phyloP scores from a whole-genome alignment of 352 stramenopile genomes.

The Thraustochytrium sp. region DNA sequence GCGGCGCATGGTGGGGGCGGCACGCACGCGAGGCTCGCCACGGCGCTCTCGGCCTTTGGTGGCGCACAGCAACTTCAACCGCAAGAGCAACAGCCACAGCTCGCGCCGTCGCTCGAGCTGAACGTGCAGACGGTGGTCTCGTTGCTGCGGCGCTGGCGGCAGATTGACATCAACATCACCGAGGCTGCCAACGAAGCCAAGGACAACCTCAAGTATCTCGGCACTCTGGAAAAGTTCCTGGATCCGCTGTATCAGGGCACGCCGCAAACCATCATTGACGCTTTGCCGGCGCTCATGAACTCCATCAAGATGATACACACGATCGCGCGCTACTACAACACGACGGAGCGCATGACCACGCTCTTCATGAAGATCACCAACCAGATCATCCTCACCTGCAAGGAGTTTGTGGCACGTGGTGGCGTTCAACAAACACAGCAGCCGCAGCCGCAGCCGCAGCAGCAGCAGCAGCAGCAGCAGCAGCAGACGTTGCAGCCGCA shows the following conservation, averaged over 20 bases:
- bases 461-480: neutral
- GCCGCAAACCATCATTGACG: conserved; percentile 92
- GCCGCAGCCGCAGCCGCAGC: neutral
- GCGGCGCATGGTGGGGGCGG: neutral
- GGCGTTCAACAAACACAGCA: neutral
- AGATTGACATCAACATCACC: conserved; percentile 85
- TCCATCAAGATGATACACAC: conserved; percentile 99
- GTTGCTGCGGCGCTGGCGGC: conserved; percentile 70
- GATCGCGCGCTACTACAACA: conserved; percentile 98
- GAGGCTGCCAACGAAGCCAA: conserved; percentile 96
- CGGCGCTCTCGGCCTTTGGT: neutral
- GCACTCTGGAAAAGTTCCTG: conserved; percentile 87
- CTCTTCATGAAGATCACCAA: conserved; percentile 96
- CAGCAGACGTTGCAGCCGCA: neutral
- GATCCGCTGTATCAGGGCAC: conserved; percentile 81
- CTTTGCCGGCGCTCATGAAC: conserved; percentile 93
- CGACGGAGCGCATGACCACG: conserved; percentile 90
- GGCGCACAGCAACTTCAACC: too few species aligned
- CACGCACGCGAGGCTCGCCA: too few species aligned
- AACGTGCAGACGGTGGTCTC: conserved; percentile 62
- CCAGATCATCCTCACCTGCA: conserved; percentile 97
- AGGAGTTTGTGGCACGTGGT: conserved; percentile 78
- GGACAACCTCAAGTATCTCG: conserved; percentile 98
- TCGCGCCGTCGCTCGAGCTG: conserved; percentile 31
- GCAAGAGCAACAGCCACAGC: neutral